Evolutionary conservation across 2,329 filamentous ascomycete genomes (phyloP).

Genomic region (Pleomassaria siparia): DNA sequence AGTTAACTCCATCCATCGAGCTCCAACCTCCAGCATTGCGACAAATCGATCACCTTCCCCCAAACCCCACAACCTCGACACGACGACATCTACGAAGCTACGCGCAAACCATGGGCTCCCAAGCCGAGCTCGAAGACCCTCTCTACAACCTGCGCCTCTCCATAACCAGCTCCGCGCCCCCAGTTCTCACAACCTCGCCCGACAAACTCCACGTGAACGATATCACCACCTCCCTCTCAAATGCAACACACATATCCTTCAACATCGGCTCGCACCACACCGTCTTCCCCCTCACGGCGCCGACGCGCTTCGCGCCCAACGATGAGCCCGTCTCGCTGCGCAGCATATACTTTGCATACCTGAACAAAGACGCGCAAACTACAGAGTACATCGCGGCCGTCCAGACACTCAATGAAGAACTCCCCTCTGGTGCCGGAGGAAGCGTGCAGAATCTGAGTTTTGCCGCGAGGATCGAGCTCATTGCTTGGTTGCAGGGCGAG

Average conservation of each 20-base stretch:
- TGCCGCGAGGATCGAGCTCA: conserved; percentile 86
- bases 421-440: conserved; percentile 62
- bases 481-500: conserved; percentile 89
- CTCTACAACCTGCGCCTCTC: conserved; percentile 81
- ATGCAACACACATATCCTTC: conserved; percentile 63
- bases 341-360: conserved; percentile 94
- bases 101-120: conserved; percentile 26
- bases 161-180: conserved; percentile 69
- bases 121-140: conserved; percentile 59
- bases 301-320: conserved; percentile 81
- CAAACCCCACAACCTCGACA: neutral
- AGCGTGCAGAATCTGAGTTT: conserved; percentile 87
- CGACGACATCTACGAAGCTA: neutral
- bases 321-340: conserved; percentile 76
- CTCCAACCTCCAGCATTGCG: conserved; percentile 2
- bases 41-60: neutral
- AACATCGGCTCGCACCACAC: conserved; percentile 59
- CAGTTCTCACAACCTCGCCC: conserved; percentile 75
- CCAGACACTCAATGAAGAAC: conserved; percentile 75
- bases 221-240: conserved; percentile 62
- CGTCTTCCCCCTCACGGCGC: conserved; percentile 67
- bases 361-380: conserved; percentile 86
- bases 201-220: conserved; percentile 62
- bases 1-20: neutral
- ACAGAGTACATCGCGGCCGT: conserved; percentile 88